Evolutionary conservation across 805 yeast species (phyloP), one percentile per base, ranked within the genome.

Genomic region (Saturnispora gosingensis): DNA sequence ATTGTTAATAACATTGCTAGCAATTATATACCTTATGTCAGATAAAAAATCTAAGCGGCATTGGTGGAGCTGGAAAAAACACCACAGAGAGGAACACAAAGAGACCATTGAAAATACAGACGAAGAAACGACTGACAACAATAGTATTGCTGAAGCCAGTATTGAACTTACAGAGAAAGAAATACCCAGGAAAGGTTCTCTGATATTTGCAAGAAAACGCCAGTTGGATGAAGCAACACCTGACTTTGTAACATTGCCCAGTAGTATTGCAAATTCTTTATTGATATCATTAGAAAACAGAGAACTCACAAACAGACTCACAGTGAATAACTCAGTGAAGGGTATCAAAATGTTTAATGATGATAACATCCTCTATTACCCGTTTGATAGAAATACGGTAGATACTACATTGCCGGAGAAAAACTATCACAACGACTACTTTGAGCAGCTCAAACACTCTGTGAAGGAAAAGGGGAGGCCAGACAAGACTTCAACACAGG

Each of bases 361-460:
- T 24, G 56, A 51, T 15, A 35, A 18, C 11, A 30, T 49, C 9
- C 34, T 44, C 18, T 49, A 38, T 38, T 44, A 38, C 22, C 48
- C 52, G 3, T 16, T 35, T 5, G 13, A 27, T 15, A 38, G 20
- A 5, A n/a, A 49, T 6, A 16, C 13, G 2, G 7, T 30, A 2
- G 40, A 49, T 18, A 40, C 36, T 3, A 22, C 30, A 4, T 16
- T 15, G 4, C 35, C n/a, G 25, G 43, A 43, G 11, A 48, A 42
- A 42, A 10, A 10, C 20, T 38, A 38, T 11, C 42, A 38, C 20
- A 35, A 35, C n/a, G 42, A 38, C 1, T 20, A 38, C 22, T 38
- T 38, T 38, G 42, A 38, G 18, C 42, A 38, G 22, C 22, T 38
- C 13, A 38, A 38, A 18, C 42, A 38, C 9, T 38, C 46, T 16